Base-by-base conservation (phyloP, 2,329 filamentous ascomycete genomes). In the Lecanicillium sp. region DNA sequence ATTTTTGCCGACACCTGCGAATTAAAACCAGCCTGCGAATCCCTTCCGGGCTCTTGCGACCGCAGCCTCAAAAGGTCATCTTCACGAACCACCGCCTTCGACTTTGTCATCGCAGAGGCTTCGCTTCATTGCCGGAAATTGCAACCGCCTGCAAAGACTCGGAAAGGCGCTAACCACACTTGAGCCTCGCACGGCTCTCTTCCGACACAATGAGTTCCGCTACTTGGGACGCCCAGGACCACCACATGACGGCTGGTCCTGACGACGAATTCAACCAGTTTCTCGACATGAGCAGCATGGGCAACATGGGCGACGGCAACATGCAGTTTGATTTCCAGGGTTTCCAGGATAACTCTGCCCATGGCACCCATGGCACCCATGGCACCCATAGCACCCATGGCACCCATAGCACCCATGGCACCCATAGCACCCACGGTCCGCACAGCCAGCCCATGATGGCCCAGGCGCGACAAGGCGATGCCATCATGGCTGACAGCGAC, bases 221-320 rank as follows among this genome's bases (percentile, higher is more conserved):
- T 41, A 55, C 58, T 45, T 80, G 76, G 77, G 70, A 70, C 48
- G 64, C 66, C 35, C 70, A 75, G 52, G 73, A 78, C 49, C 71
- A 76, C 50, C 62, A 64, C 42, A 63, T 78, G 56, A 62, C 70
- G 19, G 55, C 66, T 9, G 48, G 65, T 5, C 54, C 64, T 36
- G 75, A 80, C 34, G 76, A 80, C 54, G 76, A 79, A 29, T 80
- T 81, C 52, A 69, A 77, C 46, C 75, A 80, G 48, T 80, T 79
- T 42, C 64, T 82, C 44, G 71, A 80, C 47, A 73, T 82, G 64
- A 70, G 67, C 41, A 61, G 59, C 48, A 75, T 80, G 63, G 65
- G 64, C 20, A 67, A 59, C 44, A 58, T 80, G 42, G 57, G 57
- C 44, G 73, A 78, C 30, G 29, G 33, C 40, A 60, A 63, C 37